Conservation (phyloP, 768 basidiomycete genomes). For the Trametes maxima region DNA sequence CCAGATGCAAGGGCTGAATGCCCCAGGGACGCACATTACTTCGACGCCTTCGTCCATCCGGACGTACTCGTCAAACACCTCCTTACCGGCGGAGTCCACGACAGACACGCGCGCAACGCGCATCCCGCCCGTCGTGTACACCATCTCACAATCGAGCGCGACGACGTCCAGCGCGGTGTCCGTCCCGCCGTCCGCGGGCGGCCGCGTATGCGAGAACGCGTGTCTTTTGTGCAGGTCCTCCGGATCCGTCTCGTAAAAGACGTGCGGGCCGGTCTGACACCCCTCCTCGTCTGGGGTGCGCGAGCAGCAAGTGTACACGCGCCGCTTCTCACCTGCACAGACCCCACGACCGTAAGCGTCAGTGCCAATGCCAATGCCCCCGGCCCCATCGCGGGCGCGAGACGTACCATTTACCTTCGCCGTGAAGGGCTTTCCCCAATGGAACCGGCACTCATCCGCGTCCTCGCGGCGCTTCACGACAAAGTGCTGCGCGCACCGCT, state of each 20-base stretch:
- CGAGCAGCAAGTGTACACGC: constrained; percentile 83
- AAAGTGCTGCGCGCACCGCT: constrained; percentile 75
- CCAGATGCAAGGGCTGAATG: background rate
- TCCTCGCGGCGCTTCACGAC: constrained; percentile 61
- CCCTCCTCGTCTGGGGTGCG: constrained; percentile 60
- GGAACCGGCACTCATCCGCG: constrained; percentile 70
- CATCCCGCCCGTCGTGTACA: constrained; percentile 92
- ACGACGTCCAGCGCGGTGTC: constrained; percentile 69
- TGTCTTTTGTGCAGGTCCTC: constrained; percentile 73
- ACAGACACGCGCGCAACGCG: constrained; percentile 90
- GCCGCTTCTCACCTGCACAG: constrained; percentile 61
- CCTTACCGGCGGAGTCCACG: constrained; percentile 71
- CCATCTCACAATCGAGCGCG: constrained; percentile 96
- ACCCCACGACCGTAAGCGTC: background rate
- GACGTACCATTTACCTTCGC: constrained; percentile 65
- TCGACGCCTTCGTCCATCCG: constrained; percentile 80
- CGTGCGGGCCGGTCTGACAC: constrained; percentile 81
- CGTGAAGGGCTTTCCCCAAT: constrained; percentile 77
- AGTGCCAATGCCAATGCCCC: background rate
- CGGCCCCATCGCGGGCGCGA: background rate
- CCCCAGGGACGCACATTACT: constrained; percentile 59
- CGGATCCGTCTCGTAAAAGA: constrained; percentile 80
- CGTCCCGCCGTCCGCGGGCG: constrained; percentile 18
- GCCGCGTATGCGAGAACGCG: constrained; percentile 59
- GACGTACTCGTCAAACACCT: constrained; percentile 82